Evolutionary conservation across 2,329 filamentous ascomycete genomes (phyloP).

Genomic region (Colletotrichum neosansevieriae): DNA sequence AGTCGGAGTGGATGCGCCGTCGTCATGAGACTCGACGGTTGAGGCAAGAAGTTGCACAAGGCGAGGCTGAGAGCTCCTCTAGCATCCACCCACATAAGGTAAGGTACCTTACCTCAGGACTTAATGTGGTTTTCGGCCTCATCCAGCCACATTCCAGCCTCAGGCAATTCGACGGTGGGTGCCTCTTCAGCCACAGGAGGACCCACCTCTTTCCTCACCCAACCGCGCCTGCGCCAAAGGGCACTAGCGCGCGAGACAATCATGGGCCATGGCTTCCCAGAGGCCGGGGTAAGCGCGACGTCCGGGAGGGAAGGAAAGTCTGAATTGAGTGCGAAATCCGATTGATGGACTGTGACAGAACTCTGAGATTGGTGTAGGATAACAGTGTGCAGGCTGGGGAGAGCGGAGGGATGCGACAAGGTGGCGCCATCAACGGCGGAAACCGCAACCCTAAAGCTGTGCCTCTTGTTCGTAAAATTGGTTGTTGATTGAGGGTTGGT

Average conservation of each 20-base stretch:
- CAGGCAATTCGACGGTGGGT: background rate
- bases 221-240: conserved; percentile 25
- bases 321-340: conserved; percentile 6
- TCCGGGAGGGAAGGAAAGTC: conserved; percentile 10
- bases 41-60: conserved; percentile 35
- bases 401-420: conserved; percentile 16
- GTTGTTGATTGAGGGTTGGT: conserved; percentile 15
- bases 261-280: background rate
- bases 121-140: conserved; percentile 25
- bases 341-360: background rate
- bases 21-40: conserved; percentile 37
- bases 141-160: conserved; percentile 18
- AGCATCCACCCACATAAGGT: no score
- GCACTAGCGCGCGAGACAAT: background rate
- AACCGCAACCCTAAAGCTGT: conserved; percentile 29
- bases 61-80: conserved; percentile 38
- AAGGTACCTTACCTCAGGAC: no score
- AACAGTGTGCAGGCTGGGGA: background rate
- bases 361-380: background rate
- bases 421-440: conserved; percentile 27
- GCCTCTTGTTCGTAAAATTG: conserved; percentile 5
- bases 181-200: conserved; percentile 15
- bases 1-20: conserved; percentile 28
- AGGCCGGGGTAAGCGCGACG: conserved; percentile 28
- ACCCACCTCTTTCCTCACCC: background rate